Conservation (phyloP, 257 asterid species). For the Vinca minor region DNA sequence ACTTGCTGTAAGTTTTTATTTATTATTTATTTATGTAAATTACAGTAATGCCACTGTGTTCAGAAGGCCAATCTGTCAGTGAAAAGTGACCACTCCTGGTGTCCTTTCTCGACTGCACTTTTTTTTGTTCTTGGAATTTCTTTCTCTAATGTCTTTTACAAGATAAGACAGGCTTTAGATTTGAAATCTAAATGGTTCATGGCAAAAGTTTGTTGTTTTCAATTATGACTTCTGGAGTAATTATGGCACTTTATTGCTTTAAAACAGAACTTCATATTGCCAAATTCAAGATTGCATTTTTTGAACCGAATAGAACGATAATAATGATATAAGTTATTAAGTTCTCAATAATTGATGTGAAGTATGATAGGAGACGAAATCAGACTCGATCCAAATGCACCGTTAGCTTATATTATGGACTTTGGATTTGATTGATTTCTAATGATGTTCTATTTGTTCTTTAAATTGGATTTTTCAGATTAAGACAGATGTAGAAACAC, state of each 20-base stretch:
- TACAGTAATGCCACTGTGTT: slow-evolving; percentile 30
- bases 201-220: slow-evolving; percentile 19
- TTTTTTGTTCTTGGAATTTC: slow-evolving; percentile 32
- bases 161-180: slow-evolving; percentile 48
- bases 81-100: slow-evolving; percentile 35
- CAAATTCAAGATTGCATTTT: slow-evolving; percentile 2
- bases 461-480: slow-evolving; percentile 50
- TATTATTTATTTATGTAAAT: slow-evolving; percentile 7
- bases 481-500: slow-evolving; percentile 89
- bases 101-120: slow-evolving; percentile 24
- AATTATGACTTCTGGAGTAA: slow-evolving; percentile 32
- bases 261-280: no score
- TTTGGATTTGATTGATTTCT: not conserved
- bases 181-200: slow-evolving; percentile 33
- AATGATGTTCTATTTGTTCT: not conserved
- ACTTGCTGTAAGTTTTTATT: slow-evolving; percentile 60
- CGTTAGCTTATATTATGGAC: no score
- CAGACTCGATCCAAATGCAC: no score
- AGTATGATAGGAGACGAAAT: no score
- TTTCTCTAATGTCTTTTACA: slow-evolving; percentile 9
- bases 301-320: no score
- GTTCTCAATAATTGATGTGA: not conserved
- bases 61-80: slow-evolving; percentile 28
- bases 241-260: slow-evolving; percentile 27
- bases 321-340: no score